Conservation (phyloP, 2,329 filamentous ascomycete genomes). For the Mariannaea elegans region DNA sequence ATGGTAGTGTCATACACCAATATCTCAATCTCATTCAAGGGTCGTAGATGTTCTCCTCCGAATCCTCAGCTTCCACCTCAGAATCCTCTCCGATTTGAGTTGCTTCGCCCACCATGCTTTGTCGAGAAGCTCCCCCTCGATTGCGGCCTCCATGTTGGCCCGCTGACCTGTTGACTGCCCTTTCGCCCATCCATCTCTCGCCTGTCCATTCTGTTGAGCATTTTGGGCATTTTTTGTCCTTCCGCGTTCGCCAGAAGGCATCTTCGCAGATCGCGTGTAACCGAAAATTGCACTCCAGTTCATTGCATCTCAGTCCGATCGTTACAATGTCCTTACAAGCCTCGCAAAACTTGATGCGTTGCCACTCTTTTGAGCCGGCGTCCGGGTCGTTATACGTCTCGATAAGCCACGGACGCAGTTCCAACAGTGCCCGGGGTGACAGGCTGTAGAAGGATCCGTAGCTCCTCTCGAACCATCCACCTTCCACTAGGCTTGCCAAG, state of each 20-base stretch:
- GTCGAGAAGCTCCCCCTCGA: conserved; percentile 44
- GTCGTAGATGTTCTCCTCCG: conserved; percentile 25
- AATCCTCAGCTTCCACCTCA: conserved; percentile 36
- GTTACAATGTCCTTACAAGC: conserved; percentile 93
- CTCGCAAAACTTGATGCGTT: conserved; percentile 85
- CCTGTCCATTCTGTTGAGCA: conserved; percentile 63
- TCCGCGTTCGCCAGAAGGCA: conserved; percentile 75
- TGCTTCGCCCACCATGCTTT: conserved; percentile 46
- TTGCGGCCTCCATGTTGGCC: conserved; percentile 57
- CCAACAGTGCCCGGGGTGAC: conserved; percentile 81
- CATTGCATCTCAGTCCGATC: conserved; percentile 78
- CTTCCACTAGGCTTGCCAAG: conserved; percentile 73
- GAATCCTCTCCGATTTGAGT: conserved; percentile 40
- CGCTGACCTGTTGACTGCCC: conserved; percentile 63
- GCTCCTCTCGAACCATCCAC: conserved; percentile 87
- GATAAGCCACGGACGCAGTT: conserved; percentile 84
- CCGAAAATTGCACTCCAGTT: conserved; percentile 72
- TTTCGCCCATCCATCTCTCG: conserved; percentile 63
- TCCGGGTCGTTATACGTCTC: conserved; percentile 86
- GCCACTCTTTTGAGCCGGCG: conserved; percentile 66
- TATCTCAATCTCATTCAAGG: conserved; percentile 19
- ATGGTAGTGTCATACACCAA: not conserved
- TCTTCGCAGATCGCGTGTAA: conserved; percentile 81
- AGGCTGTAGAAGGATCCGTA: conserved; percentile 76
- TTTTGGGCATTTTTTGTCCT: conserved; percentile 70